Evolutionary conservation across 306 rosid genomes (phyloP).

Genomic region (Dalbergia oliveri): DNA sequence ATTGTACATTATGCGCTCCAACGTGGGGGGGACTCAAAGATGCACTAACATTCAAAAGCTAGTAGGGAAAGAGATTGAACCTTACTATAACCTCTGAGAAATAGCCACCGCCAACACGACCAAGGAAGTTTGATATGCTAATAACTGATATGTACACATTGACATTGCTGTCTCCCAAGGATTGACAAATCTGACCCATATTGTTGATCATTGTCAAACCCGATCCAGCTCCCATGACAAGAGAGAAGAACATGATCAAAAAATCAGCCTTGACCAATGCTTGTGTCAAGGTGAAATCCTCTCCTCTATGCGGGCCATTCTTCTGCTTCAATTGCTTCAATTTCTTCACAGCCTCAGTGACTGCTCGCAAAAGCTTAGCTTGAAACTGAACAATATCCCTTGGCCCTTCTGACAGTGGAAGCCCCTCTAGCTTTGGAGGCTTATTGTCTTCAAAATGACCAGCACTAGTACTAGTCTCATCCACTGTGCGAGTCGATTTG

Average conservation of each 20-base stretch:
- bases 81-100: constrained; percentile 83
- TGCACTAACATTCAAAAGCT: neutral
- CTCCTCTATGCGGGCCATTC: constrained; percentile 85
- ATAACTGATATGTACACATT: constrained; percentile 74
- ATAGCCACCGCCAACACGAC: constrained; percentile 90
- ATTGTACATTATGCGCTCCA: neutral
- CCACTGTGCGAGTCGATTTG: constrained; percentile 1
- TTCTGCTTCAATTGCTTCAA: constrained; percentile 58
- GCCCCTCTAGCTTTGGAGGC: constrained; percentile 57
- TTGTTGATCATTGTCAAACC: constrained; percentile 89
- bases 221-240: constrained; percentile 70
- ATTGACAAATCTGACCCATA: constrained; percentile 84
- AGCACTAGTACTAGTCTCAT: constrained; percentile 44
- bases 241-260: constrained; percentile 76
- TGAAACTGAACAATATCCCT: constrained; percentile 66
- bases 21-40: neutral
- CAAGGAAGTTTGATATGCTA: constrained; percentile 92
- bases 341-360: constrained; percentile 64
- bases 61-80: constrained; percentile 42
- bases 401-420: constrained; percentile 66
- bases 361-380: constrained; percentile 63
- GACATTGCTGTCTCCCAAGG: constrained; percentile 67
- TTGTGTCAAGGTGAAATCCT: constrained; percentile 72
- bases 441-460: constrained; percentile 67
- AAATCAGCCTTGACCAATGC: constrained; percentile 81